These are phyloP conservation scores for Cubamyces lactineus DNA, from an alignment of 768 basidiomycete genomes.

Conservation along the genomic window DNA sequence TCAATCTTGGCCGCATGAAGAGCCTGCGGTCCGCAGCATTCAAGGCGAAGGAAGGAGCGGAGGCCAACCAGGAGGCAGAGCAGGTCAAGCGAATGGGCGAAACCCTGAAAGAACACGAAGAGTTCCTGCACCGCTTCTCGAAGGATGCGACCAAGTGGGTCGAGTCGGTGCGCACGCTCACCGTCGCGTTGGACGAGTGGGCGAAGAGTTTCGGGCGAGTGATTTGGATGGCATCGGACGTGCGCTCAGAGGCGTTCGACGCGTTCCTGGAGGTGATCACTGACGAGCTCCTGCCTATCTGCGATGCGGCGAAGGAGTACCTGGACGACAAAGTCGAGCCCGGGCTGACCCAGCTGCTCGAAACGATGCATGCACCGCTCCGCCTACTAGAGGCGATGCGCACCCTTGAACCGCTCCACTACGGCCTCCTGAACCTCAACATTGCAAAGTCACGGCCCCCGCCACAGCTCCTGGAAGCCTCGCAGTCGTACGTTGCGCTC, in stretches of 20 bases:
- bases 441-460: slow-evolving; percentile 69
- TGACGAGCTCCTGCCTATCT: slow-evolving; percentile 42
- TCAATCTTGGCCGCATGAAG: slow-evolving; percentile 66
- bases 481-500: slow-evolving; percentile 76
- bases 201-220: slow-evolving; percentile 66
- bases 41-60: slow-evolving; percentile 39
- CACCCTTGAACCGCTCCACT: slow-evolving; percentile 71
- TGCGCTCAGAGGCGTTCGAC: slow-evolving; percentile 63
- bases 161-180: slow-evolving; percentile 49
- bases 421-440: slow-evolving; percentile 67
- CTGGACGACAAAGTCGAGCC: slow-evolving; percentile 58
- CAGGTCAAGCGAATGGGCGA: slow-evolving; percentile 58
- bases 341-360: slow-evolving; percentile 58
- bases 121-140: slow-evolving; percentile 64
- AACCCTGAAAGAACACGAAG: slow-evolving; percentile 59
- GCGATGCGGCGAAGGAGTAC: slow-evolving; percentile 41
- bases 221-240: slow-evolving; percentile 41
- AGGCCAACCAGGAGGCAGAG: slow-evolving; percentile 47
- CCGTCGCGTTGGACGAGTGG: slow-evolving; percentile 61
- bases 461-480: slow-evolving; percentile 68
- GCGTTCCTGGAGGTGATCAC: slow-evolving; percentile 39
- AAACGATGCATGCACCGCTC: slow-evolving; percentile 61
- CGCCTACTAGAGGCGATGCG: slow-evolving; percentile 74
- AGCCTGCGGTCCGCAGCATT: slow-evolving; percentile 42
- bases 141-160: slow-evolving; percentile 68